Evolutionary conservation across 805 yeast genomes (phyloP).

Genomic region (Candida awuae): DNA sequence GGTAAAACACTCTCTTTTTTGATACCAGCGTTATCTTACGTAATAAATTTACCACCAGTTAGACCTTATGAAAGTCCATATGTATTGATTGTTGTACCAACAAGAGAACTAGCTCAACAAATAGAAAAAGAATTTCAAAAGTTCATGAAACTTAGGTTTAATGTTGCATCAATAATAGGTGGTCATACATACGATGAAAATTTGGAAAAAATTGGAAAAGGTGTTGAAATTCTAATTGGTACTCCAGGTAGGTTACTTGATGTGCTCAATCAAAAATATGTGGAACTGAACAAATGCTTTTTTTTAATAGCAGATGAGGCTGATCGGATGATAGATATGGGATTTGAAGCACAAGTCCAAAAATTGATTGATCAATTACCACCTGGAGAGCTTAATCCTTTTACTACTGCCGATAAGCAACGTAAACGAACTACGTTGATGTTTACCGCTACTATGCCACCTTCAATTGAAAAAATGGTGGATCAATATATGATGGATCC

Average conservation of each 20-base stretch:
- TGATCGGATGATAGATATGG: constrained; percentile 92
- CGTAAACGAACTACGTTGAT: constrained; percentile 62
- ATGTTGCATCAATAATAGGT: constrained; percentile 68
- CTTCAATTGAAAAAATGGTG: constrained; percentile 59
- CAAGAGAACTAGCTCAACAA: constrained; percentile 89
- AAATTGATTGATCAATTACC: constrained; percentile 54
- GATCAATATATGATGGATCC: constrained; percentile 55
- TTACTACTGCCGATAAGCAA: constrained; percentile 19
- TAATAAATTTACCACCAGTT: constrained; percentile 39
- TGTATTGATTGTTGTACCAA: constrained; percentile 77
- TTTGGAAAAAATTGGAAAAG: constrained; percentile 46
- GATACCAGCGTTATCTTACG: constrained; percentile 59
- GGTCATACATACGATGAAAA: constrained; percentile 76
- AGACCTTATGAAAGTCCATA: constrained; percentile 57
- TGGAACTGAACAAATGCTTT: constrained; percentile 52
- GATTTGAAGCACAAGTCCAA: constrained; percentile 76
- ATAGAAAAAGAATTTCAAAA: constrained; percentile 55
- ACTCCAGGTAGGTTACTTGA: constrained; percentile 92
- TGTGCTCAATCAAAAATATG: constrained; percentile 58
- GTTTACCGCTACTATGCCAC: constrained; percentile 93
- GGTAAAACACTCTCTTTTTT: constrained; percentile 87
- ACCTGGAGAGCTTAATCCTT: constrained; percentile 34
- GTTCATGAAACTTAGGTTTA: constrained; percentile 29
- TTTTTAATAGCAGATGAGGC: constrained; percentile 87
- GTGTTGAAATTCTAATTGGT: constrained; percentile 78